Conservation (phyloP, 352 stramenopile genomes). For the Phytophthora brassicae region DNA sequence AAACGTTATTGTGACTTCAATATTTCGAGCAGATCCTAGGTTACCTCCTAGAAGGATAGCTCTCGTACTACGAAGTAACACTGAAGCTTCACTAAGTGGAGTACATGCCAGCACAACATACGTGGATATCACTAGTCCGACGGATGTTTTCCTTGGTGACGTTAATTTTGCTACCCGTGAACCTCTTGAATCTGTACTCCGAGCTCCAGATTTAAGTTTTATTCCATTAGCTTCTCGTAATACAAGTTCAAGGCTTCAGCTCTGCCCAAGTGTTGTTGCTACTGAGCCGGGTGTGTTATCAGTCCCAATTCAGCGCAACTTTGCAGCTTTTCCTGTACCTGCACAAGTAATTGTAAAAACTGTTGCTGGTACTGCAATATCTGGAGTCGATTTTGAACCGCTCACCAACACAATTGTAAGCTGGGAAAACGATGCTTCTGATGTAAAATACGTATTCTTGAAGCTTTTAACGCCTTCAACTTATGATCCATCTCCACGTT, state of each 20-base stretch:
- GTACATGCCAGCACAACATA: conserved; percentile 37
- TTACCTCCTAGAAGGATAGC: conserved; percentile 32
- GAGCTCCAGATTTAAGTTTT: conserved; percentile 48
- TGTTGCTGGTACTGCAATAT: conserved; percentile 48
- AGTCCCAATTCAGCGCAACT: conserved; percentile 56
- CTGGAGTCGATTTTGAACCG: conserved; percentile 52
- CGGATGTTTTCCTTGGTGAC: conserved; percentile 40
- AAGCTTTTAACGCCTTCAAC: conserved; percentile 38
- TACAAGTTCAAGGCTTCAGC: conserved; percentile 51
- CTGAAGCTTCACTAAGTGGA: conserved; percentile 25
- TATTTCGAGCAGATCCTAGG: conserved; percentile 37
- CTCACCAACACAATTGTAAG: conserved; percentile 21
- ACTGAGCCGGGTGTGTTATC: conserved; percentile 36
- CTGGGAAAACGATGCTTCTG: conserved; percentile 42
- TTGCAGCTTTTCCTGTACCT: conserved; percentile 30
- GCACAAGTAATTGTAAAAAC: conserved; percentile 42
- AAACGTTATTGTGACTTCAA: conserved; percentile 46
- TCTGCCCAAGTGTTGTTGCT: conserved; percentile 49
- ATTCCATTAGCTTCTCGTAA: conserved; percentile 44
- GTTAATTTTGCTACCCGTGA: conserved; percentile 54
- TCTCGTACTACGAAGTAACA: conserved; percentile 38
- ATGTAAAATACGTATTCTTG: conserved; percentile 43
- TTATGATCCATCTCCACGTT: conserved; percentile 42
- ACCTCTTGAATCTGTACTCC: conserved; percentile 37
- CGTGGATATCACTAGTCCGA: conserved; percentile 47